Evolutionary conservation across 202 grass and related monocot species (phyloP), one percentile per base, ranked within the genome.

Genomic region (Brachypodium distachyon): DNA sequence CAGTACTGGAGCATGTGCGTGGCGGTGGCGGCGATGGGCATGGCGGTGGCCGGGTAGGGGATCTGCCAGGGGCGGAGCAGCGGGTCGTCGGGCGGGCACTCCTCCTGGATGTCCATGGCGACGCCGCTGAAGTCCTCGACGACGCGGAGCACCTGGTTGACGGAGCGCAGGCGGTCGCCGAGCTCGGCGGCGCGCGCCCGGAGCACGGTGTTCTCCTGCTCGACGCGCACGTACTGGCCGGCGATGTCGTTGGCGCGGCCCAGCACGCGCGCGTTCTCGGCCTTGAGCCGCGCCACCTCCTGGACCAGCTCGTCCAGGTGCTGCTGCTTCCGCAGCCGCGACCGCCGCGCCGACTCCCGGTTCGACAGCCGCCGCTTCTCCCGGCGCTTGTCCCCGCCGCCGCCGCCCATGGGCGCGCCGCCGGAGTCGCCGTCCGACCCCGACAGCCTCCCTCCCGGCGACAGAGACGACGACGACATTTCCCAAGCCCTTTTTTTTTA

Each of bases 311-410:
- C 94, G 47, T 92, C 91, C 28, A 94, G 61, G 77, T 94, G 94
- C 77, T 92, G 91, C 76, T 97, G 91, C 91, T 97, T 97, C 76
- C 86, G 85, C 84, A 86, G 84, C 77, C 94, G 66, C 53, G 94
- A 97, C 71, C 94, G 73, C 81, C 91, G 74, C 46, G 94, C 94
- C n/a, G 94, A 97, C 73, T 97, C 94, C 22, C 94, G 76, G 88
- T 97, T 97, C 32, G 91, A 97, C 75, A 97, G 80, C 87, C 90
- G 86, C 18, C 94, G 55, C 86, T 94, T 97, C 77, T 86, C 88
- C 52, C 88, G 84, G 61, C 91, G 75, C 76, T 84, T 50, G 58
- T 94, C 94, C 12, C 70, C 39, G 21, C 57, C 16, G 58, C 92
- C 94, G 9, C 70, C 39, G 21, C 57, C 16, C 66, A 1, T 11